Evolutionary conservation across 2,329 filamentous ascomycete species (phyloP), one percentile per base, ranked within the genome.

Genomic region (Aspergillus floridensis): DNA sequence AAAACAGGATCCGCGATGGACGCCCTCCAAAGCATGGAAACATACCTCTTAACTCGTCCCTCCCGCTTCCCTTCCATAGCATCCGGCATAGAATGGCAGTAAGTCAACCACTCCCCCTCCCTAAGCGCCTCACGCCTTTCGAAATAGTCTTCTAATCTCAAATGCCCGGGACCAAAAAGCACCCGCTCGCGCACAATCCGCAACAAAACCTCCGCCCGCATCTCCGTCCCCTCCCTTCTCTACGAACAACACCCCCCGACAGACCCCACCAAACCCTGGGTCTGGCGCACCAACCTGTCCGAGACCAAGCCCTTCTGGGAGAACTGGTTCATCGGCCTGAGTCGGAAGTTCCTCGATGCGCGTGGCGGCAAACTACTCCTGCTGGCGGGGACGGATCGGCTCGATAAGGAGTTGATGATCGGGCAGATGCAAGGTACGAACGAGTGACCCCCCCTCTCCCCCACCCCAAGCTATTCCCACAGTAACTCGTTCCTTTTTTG

Each of bases 381-480:
- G 54, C 82, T 97, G 32, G 93, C 93, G 3, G 93, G 93, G 19
- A 96, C 93, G 11, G 93, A 97, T 77, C 83, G 93, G 52, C 75
- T 97, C 59, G 93, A 97, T 73, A 96, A 91, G 65, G 93, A 96
- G 71, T 78, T 97, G 70, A 96, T 91, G 75, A 96, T 97, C 74
- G 93, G 93, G 16, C 93, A 97, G 77, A 97, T 97, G 93, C 93
- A 97, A 81, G 93, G 91, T 90, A 79, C 22, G 22, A 22, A 67
- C 76, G 26, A 8, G 7, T 2, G 6, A 29, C 6, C 7, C 7
- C 6, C 26, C 26, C 26, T 6, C 26, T 6, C 7, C 26, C 26
- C 7, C 59, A 48, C 50, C 4, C 14, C 3, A 14, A 8, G 2
- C 21, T 4, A 19, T 29, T 2, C 11, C 46, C n/a, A 6, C 44